Base-by-base conservation (phyloP, 129 eudicot species). In the Ambrosia trifida region DNA sequence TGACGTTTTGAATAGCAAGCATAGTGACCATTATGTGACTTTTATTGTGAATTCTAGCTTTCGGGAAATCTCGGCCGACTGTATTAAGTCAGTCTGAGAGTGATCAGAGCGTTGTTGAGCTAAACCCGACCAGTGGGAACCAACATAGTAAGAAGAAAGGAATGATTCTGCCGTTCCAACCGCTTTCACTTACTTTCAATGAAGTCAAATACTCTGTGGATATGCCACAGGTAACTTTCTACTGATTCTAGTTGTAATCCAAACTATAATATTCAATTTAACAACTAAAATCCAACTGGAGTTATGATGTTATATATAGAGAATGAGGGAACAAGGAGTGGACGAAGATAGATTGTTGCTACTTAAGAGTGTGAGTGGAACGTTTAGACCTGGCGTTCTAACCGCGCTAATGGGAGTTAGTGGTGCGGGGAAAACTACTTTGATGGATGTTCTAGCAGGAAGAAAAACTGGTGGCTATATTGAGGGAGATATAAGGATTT, bases 391-490 rank as follows among this genome's bases (percentile, higher is more conserved):
- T 0, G 97, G 95, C 36, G 85, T 91, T 70, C 83, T 91, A 45
- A 87, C 95, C 7, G 95, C 97, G 77, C 80, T 90, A 11, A 90
- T 90, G 97, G 97, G 97, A 13, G 95, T 88, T 53, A 91, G 95
- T 68, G 97, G 97, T 50, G 97, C 97, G 28, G 97, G 97, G 12
- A 91, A 91, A 85, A 91, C 97, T 28, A 91, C 97, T 30, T 66
- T 91, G 17, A 87, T 91, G 97, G 97, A 91, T 54, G 97, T 91
- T 41, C 47, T 91, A 36, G 95, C 97, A 13, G 97, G 97, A n/a
- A 74, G 97, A 18, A 91, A 91, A 81, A 91, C 91, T 1, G 97
- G 97, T 11, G 97, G 97, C 31, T 85, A 87, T 44, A 78, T 87
- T 30, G 87, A 83, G 44, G 95, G 97, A 12, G 60, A 63, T 51